Evolutionary conservation across 345 rosid genomes (phyloP).

Genomic region (Sisymbrium altissimum): DNA sequence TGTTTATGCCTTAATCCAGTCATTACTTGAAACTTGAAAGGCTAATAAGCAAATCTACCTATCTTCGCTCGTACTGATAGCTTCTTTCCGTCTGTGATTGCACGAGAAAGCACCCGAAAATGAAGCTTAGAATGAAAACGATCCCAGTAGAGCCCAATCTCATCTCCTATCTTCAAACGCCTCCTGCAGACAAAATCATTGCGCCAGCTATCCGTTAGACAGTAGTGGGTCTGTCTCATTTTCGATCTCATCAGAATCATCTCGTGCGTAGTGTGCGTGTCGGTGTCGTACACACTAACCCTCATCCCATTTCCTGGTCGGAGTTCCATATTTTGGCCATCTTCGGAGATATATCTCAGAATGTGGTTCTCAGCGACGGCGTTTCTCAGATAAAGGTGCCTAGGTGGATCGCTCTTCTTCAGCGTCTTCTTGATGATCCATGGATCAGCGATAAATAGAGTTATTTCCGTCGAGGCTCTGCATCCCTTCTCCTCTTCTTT

Average conservation of each 20-base stretch:
- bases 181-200: not conserved
- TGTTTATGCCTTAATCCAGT: not conserved
- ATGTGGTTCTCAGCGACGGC: not conserved
- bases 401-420: not conserved
- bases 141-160: conserved; percentile 7
- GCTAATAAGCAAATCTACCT: too few species aligned
- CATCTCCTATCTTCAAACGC: conserved; percentile 2
- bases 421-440: not conserved
- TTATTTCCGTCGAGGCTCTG: not conserved
- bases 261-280: not conserved
- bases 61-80: too few species aligned
- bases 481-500: not conserved
- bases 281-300: not conserved
- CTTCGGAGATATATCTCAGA: not conserved
- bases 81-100: not conserved
- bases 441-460: not conserved
- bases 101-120: conserved; percentile 4
- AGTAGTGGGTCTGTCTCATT: not conserved
- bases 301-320: not conserved
- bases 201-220: not conserved
- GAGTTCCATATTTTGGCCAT: not conserved
- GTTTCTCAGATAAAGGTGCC: not conserved
- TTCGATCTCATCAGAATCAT: not conserved
- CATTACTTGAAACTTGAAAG: not conserved
- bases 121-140: not conserved